Conservation (phyloP, 208 protist genomes). For the Crithidia bombi region DNA sequence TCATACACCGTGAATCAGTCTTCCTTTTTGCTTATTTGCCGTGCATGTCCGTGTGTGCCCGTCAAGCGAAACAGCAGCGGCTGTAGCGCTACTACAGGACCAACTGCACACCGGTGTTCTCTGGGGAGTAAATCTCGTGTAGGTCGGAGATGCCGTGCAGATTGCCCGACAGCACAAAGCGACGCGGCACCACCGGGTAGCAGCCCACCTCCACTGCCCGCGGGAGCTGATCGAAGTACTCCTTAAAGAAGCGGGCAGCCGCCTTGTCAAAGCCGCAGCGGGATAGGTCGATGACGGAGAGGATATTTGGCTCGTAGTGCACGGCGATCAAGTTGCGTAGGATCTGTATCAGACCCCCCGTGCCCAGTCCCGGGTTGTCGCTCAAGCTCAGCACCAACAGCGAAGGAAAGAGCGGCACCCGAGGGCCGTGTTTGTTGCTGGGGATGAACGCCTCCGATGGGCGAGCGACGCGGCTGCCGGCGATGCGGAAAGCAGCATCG, state of each 20-base stretch:
- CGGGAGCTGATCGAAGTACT: constrained; percentile 58
- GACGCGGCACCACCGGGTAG: constrained; percentile 43
- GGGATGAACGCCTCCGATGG: constrained; percentile 46
- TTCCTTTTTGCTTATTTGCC: too few relatives aligned
- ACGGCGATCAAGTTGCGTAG: constrained; percentile 64
- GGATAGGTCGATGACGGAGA: constrained; percentile 75
- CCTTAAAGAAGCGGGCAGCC: constrained; percentile 36
- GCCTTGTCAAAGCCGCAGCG: constrained; percentile 60
- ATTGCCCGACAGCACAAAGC: constrained; percentile 77
- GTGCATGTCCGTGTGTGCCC: too few relatives aligned
- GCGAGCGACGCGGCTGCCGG: constrained; percentile 18
- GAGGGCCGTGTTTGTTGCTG: constrained; percentile 31
- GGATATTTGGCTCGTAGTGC: constrained; percentile 50
- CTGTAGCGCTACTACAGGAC: constrained; percentile 20
- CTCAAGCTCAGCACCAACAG: constrained; percentile 73
- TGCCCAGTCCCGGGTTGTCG: constrained; percentile 78
- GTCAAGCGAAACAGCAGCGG: neutral
- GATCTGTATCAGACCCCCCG: constrained; percentile 49
- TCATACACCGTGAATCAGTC: too few relatives aligned
- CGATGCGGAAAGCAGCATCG: constrained; percentile 17
- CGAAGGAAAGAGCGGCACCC: constrained; percentile 64
- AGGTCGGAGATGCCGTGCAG: constrained; percentile 37
- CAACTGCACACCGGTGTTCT: constrained; percentile 22
- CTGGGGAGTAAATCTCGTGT: constrained; percentile 15
- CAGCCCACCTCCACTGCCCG: constrained; percentile 22